These are phyloP conservation scores for Diaporthe australafricana DNA, from an alignment of 2,329 filamentous ascomycete genomes.

Conservation along the genomic window DNA sequence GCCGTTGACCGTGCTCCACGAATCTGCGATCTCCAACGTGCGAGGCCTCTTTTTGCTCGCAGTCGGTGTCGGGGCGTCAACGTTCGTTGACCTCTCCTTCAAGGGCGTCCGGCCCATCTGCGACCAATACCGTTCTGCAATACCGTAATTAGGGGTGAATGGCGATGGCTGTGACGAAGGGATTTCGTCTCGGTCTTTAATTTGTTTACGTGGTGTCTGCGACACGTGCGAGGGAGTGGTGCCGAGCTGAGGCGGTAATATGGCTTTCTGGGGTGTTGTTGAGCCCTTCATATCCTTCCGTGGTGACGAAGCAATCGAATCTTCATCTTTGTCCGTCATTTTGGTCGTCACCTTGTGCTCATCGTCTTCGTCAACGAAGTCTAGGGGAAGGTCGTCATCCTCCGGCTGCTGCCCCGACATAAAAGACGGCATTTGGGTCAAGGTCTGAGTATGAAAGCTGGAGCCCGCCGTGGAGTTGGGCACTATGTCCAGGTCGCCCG, in stretches of 20 bases:
- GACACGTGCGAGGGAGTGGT: constrained; percentile 49
- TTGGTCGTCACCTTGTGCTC: neutral
- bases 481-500: constrained; percentile 39
- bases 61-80: constrained; percentile 40
- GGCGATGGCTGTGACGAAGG: constrained; percentile 59
- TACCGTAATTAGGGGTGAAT: constrained; percentile 52
- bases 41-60: constrained; percentile 44
- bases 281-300: constrained; percentile 26
- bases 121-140: constrained; percentile 50
- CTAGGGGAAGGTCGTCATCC: constrained; percentile 38
- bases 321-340: neutral
- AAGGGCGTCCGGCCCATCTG: constrained; percentile 51
- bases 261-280: neutral
- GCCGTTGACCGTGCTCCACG: constrained; percentile 53
- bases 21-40: constrained; percentile 58
- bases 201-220: constrained; percentile 50
- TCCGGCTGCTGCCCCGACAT: constrained; percentile 29
- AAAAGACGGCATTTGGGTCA: constrained; percentile 48
- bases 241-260: neutral
- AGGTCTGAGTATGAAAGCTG: constrained; percentile 49
- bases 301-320: neutral
- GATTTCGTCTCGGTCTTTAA: constrained; percentile 48
- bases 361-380: constrained; percentile 25
- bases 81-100: constrained; percentile 50
- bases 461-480: constrained; percentile 39